Evolutionary conservation across 208 protist genomes (phyloP), one percentile per base, ranked within the genome.

Genomic region (Acanthamoeba castellanii): DNA sequence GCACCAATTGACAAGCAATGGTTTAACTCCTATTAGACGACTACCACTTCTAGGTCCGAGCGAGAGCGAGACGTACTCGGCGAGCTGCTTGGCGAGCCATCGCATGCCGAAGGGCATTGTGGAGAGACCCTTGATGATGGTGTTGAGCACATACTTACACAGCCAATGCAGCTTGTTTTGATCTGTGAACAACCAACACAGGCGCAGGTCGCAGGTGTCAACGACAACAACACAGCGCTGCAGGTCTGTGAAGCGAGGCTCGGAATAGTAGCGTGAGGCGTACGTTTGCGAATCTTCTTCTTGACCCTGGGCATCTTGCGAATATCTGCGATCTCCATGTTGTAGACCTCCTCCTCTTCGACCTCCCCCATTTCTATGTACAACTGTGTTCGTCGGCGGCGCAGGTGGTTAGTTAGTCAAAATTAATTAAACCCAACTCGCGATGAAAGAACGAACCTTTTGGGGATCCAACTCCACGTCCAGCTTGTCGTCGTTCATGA

Each of bases 61-160:
- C 22, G 6, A 50, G 34, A 81, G 18, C 4, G 30, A 50, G 16
- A 52, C 85, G 85, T 52, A 92, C 85, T 92, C 85, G 27, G 55
- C 32, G 25, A 92, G 85, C 32, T 92, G 85, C n/a, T 92, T 92
- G 64, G 85, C 85, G 34, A 92, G 85, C 85, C 85, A 92, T n/a
- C 85, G 85, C 85, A 92, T 92, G 34, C 85, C 85, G 25, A 92
- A 92, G 9, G 85, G 85, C 85, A 92, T 92, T 25, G 85, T 92
- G 30, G 85, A 52, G 59, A 92, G 64, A 27, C 85, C 64, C 34
- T 92, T 92, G 59, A 92, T 74, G 34, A 92, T 92, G 13, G 64
- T 92, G 42, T 74, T 74, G 34, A 92, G 85, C n/a, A 92, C 55
- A 18, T 92, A 74, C 85, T 92, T 92, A 59, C 85, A 68, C 59